Evolutionary conservation across 176 grass and related monocot species (phyloP).

Genomic region (Tuctoria greenei): DNA sequence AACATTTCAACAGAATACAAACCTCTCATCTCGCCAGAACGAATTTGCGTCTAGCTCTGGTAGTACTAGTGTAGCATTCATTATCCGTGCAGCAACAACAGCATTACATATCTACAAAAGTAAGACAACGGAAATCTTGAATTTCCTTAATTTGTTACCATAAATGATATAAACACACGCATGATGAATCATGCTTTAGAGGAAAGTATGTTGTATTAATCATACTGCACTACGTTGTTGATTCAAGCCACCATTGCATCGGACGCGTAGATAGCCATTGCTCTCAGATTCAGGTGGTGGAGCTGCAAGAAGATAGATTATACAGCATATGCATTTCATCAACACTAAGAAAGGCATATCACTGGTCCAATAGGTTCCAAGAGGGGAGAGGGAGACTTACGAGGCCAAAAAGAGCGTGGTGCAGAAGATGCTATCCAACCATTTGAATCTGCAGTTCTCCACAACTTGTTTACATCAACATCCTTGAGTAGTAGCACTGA

Average conservation of each 20-base stretch:
- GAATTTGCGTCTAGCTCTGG: constrained; percentile 97
- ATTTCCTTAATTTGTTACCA: constrained; percentile 23
- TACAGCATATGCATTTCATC: constrained; percentile 27
- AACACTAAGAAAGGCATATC: background rate
- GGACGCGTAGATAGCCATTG: constrained; percentile 83
- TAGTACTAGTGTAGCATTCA: constrained; percentile 92
- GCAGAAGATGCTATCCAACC: constrained; percentile 95
- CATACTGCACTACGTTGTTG: constrained; percentile 95
- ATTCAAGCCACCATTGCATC: constrained; percentile 95
- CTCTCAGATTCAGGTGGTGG: constrained; percentile 69
- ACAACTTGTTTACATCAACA: constrained; percentile 76
- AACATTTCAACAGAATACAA: constrained; percentile 26
- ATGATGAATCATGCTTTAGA: constrained; percentile 26
- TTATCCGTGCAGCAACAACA: constrained; percentile 90
- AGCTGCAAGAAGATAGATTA: constrained; percentile 56
- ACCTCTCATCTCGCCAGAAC: constrained; percentile 96
- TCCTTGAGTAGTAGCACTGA: constrained; percentile 51
- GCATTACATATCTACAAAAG: constrained; percentile 96
- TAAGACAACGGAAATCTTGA: constrained; percentile 23
- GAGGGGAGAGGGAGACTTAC: constrained; percentile 50
- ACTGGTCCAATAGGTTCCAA: background rate
- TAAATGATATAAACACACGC: constrained; percentile 26
- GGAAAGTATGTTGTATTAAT: constrained; percentile 30
- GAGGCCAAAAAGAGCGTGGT: constrained; percentile 75
- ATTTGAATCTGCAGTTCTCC: constrained; percentile 81